Evolutionary conservation across 1,139 yeast genomes (phyloP).

Genomic region (Yamadazyma membranifaciens): DNA sequence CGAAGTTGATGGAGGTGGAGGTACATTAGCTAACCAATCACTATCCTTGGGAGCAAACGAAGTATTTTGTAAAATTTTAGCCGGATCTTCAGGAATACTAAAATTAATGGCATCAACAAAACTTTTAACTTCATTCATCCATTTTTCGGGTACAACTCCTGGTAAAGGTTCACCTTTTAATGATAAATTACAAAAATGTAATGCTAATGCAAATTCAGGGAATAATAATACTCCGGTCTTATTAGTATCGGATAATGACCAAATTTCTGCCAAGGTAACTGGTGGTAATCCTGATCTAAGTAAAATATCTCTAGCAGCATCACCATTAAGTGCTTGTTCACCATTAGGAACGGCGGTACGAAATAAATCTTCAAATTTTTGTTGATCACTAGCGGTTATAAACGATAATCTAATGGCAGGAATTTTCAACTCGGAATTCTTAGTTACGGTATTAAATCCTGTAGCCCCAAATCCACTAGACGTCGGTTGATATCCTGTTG

Average conservation of each 20-base stretch:
- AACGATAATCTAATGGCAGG: constrained; percentile 77
- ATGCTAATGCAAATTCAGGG: constrained; percentile 93
- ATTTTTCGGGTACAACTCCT: constrained; percentile 62
- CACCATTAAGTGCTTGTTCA: constrained; percentile 75
- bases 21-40: constrained; percentile 32
- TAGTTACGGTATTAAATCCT: constrained; percentile 20
- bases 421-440: constrained; percentile 46
- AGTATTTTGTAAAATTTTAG: constrained; percentile 42
- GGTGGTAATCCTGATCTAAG: constrained; percentile 80
- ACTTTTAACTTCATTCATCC: constrained; percentile 80
- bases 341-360: constrained; percentile 74
- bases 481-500: constrained; percentile 20
- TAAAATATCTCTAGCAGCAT: constrained; percentile 74
- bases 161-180: constrained; percentile 81
- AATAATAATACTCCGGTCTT: constrained; percentile 81
- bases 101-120: constrained; percentile 88
- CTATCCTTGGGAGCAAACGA: constrained; percentile 39
- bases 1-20: constrained; percentile 25
- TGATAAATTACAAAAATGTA: constrained; percentile 80
- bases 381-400: constrained; percentile 81
- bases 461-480: constrained; percentile 21
- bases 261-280: constrained; percentile 75
- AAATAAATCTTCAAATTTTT: constrained; percentile 79
- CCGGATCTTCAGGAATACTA: constrained; percentile 62
- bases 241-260: constrained; percentile 88